These are phyloP conservation scores for Pyrenophora graminea DNA, from an alignment of 2,329 filamentous ascomycete genomes.

Conservation along the genomic window DNA sequence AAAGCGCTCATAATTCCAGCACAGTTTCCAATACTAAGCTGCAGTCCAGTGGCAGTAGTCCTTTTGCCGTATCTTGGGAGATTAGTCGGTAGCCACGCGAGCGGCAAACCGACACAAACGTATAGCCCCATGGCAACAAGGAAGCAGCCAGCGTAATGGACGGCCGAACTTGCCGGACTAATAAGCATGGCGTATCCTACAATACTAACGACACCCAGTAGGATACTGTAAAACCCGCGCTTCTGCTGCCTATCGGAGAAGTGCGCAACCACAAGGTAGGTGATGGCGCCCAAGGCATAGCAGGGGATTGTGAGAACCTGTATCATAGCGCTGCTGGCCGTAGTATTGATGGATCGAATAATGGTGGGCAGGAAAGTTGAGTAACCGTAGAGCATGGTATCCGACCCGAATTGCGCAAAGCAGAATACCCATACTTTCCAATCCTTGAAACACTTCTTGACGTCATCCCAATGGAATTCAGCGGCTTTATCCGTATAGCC, in stretches of 20 bases:
- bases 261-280: conserved; percentile 68
- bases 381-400: conserved; percentile 79
- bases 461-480: conserved; percentile 65
- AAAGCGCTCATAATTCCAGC: conserved; percentile 76
- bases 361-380: conserved; percentile 80
- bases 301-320: conserved; percentile 80
- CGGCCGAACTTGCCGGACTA: conserved; percentile 61
- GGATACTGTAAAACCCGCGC: conserved; percentile 66
- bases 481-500: conserved; percentile 55
- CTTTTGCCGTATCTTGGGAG: conserved; percentile 76
- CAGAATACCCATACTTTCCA: conserved; percentile 77
- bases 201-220: conserved; percentile 66
- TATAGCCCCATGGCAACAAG: conserved; percentile 77
- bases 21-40: conserved; percentile 71
- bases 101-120: conserved; percentile 58
- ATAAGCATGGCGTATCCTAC: conserved; percentile 72
- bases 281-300: conserved; percentile 72
- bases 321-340: conserved; percentile 66
- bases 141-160: conserved; percentile 77
- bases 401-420: conserved; percentile 70
- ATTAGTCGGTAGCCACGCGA: conserved; percentile 68
- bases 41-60: conserved; percentile 71
- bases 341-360: conserved; percentile 67
- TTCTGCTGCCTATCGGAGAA: conserved; percentile 70
- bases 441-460: conserved; percentile 69